Conservation (phyloP, 2,329 filamentous ascomycete species). For the Clarireedia homoeocarpa region DNA sequence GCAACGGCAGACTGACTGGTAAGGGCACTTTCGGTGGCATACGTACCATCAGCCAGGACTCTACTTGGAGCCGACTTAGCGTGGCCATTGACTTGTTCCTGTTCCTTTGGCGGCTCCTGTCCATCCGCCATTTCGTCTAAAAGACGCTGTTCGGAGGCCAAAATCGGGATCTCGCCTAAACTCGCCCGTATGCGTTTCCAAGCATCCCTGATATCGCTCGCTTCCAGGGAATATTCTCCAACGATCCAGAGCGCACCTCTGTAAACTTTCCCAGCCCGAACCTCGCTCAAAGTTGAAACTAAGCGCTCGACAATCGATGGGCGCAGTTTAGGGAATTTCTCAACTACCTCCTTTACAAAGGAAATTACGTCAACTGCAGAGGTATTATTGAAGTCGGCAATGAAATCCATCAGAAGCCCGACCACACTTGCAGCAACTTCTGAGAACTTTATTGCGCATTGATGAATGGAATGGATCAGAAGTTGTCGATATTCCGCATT, state of each 20-base stretch:
- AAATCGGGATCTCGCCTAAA: constrained; percentile 91
- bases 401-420: constrained; percentile 96
- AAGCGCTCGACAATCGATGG: constrained; percentile 81
- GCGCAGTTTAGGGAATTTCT: constrained; percentile 89
- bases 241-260: constrained; percentile 95
- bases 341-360: constrained; percentile 97
- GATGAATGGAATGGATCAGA: constrained; percentile 93
- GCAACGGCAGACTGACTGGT: constrained; percentile 87
- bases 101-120: constrained; percentile 52
- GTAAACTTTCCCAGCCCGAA: constrained; percentile 95
- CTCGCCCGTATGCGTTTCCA: constrained; percentile 95
- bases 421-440: constrained; percentile 96
- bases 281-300: constrained; percentile 84
- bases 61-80: constrained; percentile 76
- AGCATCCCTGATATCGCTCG: constrained; percentile 88
- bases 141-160: constrained; percentile 87
- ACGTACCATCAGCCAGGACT: constrained; percentile 92
- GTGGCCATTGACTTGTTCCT: constrained; percentile 68
- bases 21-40: constrained; percentile 91
- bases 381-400: constrained; percentile 94
- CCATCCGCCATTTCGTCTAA: constrained; percentile 74
- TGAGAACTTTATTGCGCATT: constrained; percentile 98
- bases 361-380: constrained; percentile 96
- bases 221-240: constrained; percentile 91
- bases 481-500: constrained; percentile 91